A percentile compares a stretch with the other conserved stretches of the same genome.
These are phyloP conservation scores for Fomitopsis pinicola DNA, from an alignment of 1,284 basidiomycete genomes.

Conservation along the genomic window DNA sequence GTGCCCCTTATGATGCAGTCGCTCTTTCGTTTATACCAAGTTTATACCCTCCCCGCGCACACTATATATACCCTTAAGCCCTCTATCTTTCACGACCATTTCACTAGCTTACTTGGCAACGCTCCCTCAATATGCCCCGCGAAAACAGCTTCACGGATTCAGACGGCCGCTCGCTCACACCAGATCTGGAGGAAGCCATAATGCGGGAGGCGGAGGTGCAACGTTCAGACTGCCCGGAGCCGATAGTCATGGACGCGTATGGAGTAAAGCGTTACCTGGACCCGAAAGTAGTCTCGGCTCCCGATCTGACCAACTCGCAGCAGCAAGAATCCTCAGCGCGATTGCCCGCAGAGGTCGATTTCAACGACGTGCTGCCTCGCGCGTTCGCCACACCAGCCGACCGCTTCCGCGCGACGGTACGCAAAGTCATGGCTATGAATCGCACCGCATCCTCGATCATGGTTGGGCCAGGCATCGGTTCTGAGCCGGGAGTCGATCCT, in stretches of 20 bases:
- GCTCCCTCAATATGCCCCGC: conserved; percentile 35
- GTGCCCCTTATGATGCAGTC: not conserved
- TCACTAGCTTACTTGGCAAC: not conserved
- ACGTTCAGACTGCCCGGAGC: not conserved
- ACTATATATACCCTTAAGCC: not conserved
- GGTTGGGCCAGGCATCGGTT: conserved; percentile 40
- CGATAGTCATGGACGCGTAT: not conserved
- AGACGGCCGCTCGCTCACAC: conserved; percentile 54
- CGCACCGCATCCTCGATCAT: conserved; percentile 41
- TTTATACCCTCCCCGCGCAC: not conserved
- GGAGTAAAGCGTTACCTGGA: not conserved
- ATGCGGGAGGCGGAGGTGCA: conserved; percentile 6
- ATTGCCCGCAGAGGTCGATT: not conserved
- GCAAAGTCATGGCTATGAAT: conserved; percentile 53
- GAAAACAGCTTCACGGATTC: conserved; percentile 60
- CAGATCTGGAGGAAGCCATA: conserved; percentile 36
- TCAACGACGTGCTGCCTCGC: conserved; percentile 4
- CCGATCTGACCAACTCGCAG: not conserved
- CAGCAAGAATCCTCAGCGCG: not conserved
- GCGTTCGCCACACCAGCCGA: conserved; percentile 34
- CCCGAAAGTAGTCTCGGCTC: conserved; percentile 8
- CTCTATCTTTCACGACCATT: not conserved
- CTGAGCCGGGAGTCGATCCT: conserved; percentile 63
- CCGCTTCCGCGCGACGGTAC: conserved; percentile 45
- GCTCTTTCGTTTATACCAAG: not conserved